These are phyloP conservation scores for Malania oleifera DNA, from an alignment of 164 flowering plant species.

Conservation along the genomic window DNA sequence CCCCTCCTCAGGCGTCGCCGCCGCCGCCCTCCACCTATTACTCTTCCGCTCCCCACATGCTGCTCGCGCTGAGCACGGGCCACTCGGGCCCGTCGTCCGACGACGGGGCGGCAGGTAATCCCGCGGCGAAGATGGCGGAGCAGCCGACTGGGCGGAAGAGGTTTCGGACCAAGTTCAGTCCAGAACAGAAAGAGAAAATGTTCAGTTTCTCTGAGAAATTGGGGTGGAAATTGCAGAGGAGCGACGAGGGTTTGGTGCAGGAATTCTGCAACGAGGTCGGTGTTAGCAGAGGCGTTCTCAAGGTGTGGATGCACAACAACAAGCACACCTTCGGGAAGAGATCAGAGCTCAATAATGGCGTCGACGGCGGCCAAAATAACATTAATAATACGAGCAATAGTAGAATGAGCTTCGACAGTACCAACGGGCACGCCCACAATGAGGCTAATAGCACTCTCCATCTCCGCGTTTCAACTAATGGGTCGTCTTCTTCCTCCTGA, in stretches of 20 bases:
- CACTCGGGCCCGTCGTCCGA: conserved; percentile 8
- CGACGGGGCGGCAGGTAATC: not conserved
- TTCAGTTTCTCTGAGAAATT: conserved; percentile 48
- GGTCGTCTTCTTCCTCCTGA: conserved; percentile 44
- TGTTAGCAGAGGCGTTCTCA: conserved; percentile 47
- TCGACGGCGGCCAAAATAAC: not conserved
- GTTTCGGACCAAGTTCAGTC: conserved; percentile 61
- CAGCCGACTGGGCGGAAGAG: conserved; percentile 42
- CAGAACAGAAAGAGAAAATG: conserved; percentile 85
- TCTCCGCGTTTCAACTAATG: conserved; percentile 20
- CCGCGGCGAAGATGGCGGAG: conserved; percentile 6
- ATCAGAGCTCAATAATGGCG: not conserved
- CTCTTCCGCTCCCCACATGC: conserved; percentile 49
- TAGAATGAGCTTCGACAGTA: conserved; percentile 1
- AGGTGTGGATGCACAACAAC: conserved; percentile 92
- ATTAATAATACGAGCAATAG: not conserved
- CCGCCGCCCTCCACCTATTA: conserved; percentile 45
- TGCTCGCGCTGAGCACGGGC: conserved; percentile 44
- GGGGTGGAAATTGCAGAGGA: conserved; percentile 72
- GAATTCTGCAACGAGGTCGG: conserved; percentile 70
- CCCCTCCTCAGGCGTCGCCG: conserved; percentile 39
- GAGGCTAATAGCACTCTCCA: not conserved
- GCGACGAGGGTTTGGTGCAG: conserved; percentile 41
- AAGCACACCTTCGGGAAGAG: conserved; percentile 42
- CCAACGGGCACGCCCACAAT: not conserved